Base-by-base conservation (phyloP, 2,329 filamentous ascomycete species). In the Metarhizium humberi region DNA sequence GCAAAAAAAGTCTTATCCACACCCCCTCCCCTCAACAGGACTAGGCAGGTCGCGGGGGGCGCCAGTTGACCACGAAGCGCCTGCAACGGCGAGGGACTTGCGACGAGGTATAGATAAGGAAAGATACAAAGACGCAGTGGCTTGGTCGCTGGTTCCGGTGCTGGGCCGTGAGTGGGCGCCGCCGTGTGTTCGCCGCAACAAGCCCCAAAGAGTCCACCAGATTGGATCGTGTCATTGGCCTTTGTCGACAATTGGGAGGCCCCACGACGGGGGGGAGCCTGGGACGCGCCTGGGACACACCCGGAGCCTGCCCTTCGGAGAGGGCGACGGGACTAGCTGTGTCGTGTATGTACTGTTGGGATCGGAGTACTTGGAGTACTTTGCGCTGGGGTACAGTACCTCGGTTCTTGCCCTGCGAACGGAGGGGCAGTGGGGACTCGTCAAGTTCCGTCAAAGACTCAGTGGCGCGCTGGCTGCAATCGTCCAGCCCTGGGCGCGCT, bases 131-230 rank as follows among this genome's bases (percentile, higher is more conserved):
- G 43, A 43, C 29, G 49, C 52, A 49, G 43, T 52, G 55, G 52
- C 51, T 52, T 51, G 49, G 52, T 54, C 52, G 55, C 55, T 54
- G 55, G 52, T 54, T 54, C 55, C 55, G 55, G 52, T 13, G 36
- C 50, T 36, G n/a, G 16, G 32, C 25, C 8, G 32, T 52, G 50
- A 46, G 43, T 47, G 49, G 54, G 54, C 30, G 43, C 11, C 18
- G 29, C 8, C 5, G 32, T 45, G 54, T 13, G 30, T 18, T n/a
- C 25, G 20, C 45, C 18, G 20, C 45, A 29, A 48, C n/a, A 13
- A 30, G 20, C 25, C 45, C 45, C 20, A 48, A 48, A 30, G 43
- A 46, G 29, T 47, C 25, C 47, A 40, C 42, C 45, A 25, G n/a
- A 18, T 49, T 40, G 45, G 49, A 30, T 49, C 45, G 34, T 32